phyloP scores from a whole-genome alignment of 2,329 filamentous ascomycete species.

The Hymenoscyphus repandus region DNA sequence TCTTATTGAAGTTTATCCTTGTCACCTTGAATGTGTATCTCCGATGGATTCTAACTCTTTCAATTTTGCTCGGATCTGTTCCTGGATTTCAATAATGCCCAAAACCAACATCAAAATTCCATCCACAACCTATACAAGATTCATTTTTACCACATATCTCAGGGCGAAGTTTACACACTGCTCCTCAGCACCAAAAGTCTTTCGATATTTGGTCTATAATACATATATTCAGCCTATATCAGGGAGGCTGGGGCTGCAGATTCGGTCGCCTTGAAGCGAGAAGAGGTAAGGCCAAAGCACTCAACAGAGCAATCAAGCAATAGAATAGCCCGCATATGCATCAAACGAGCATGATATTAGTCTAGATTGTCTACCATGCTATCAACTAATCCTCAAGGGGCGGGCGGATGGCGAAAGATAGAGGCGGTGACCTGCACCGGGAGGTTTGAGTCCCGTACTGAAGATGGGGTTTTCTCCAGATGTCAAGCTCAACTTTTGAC shows the following conservation, averaged over 20 bases:
- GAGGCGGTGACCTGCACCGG: background rate
- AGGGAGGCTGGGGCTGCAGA: slow-evolving; percentile 9
- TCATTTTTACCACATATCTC: background rate
- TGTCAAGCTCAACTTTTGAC: too few species aligned
- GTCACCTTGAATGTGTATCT: slow-evolving; percentile 6
- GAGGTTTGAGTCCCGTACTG: too few species aligned
- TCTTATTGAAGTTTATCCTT: slow-evolving; percentile 17
- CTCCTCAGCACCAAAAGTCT: background rate
- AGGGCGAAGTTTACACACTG: background rate
- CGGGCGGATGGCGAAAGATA: background rate
- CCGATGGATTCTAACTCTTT: slow-evolving; percentile 6
- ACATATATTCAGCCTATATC: slow-evolving; percentile 16
- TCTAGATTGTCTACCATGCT: slow-evolving; percentile 1
- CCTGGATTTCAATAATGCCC: slow-evolving; percentile 4
- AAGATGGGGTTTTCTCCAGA: too few species aligned
- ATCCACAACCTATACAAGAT: slow-evolving; percentile 1
- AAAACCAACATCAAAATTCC: background rate
- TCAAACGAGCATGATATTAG: slow-evolving; percentile 8
- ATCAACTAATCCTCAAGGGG: background rate
- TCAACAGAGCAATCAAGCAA: slow-evolving; percentile 13
- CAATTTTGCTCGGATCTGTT: slow-evolving; percentile 5
- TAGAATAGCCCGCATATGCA: slow-evolving; percentile 8
- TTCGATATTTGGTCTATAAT: slow-evolving; percentile 15
- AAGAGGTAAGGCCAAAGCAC: slow-evolving; percentile 13
- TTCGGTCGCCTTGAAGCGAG: slow-evolving; percentile 8